Percentiles rank a stretch among this genome's conserved stretches.
These are phyloP conservation scores for Globisporangium spinosum DNA, from an alignment of 352 stramenopile species.

Conservation along the genomic window DNA sequence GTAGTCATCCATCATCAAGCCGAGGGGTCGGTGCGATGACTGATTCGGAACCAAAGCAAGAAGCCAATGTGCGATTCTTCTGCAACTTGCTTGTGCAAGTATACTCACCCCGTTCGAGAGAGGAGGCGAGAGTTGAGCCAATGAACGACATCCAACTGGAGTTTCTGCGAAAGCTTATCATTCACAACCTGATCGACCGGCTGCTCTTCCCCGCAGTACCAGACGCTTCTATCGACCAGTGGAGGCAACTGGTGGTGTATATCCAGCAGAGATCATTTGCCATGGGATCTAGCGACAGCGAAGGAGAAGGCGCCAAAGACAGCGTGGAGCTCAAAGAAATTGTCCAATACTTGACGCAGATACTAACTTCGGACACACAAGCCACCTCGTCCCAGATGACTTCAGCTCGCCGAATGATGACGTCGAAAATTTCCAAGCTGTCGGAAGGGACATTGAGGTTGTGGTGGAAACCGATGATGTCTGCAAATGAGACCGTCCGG, in stretches of 20 bases:
- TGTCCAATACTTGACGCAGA: conserved; percentile 51
- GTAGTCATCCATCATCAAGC: conserved; percentile 16
- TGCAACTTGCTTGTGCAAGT: conserved; percentile 74
- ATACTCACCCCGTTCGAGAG: conserved; percentile 30
- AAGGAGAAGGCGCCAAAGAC: conserved; percentile 20
- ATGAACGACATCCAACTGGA: conserved; percentile 36
- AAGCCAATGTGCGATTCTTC: conserved; percentile 70
- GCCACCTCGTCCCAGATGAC: not conserved
- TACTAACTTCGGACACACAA: conserved; percentile 31
- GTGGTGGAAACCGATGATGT: conserved; percentile 62
- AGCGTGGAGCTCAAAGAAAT: conserved; percentile 56
- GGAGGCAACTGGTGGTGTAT: conserved; percentile 63
- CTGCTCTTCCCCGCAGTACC: conserved; percentile 48
- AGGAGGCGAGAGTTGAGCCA: conserved; percentile 23
- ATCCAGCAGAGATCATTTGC: conserved; percentile 44
- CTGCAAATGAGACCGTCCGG: conserved; percentile 40
- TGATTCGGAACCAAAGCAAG: conserved; percentile 24
- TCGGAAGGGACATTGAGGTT: conserved; percentile 62
- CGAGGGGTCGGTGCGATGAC: conserved; percentile 19
- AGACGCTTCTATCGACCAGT: conserved; percentile 39
- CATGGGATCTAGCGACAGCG: conserved; percentile 18
- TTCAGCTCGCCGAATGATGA: conserved; percentile 27
- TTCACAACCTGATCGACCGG: conserved; percentile 65
- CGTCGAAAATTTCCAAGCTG: conserved; percentile 40
- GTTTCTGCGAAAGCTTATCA: conserved; percentile 46